A percentile compares a stretch with the other conserved stretches of the same genome.
phyloP scores from a whole-genome alignment of 768 basidiomycete genomes.

The Suillus occidentalis region DNA sequence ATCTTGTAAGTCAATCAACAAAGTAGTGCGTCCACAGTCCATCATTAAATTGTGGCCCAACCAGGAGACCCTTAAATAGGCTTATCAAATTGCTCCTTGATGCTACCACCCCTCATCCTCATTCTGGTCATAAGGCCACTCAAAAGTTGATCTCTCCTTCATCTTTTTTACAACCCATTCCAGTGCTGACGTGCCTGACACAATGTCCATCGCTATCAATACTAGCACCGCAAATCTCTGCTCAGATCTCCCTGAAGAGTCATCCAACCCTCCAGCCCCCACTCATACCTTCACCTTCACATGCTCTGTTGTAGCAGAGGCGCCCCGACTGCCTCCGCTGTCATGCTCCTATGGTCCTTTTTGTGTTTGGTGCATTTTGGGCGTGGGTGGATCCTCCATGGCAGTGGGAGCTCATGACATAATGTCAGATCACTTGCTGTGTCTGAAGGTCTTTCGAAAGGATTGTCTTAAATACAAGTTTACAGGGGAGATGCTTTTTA shows the following conservation, averaged over 20 bases:
- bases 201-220: neutral
- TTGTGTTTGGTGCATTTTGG: conserved; percentile 18
- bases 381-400: conserved; percentile 20
- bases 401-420: conserved; percentile 28
- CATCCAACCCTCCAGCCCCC: too few species aligned
- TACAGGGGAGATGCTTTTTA: conserved; percentile 20
- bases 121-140: neutral
- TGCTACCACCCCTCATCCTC: neutral
- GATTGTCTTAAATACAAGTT: conserved; percentile 12
- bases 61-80: neutral
- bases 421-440: conserved; percentile 34
- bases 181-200: neutral
- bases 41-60: neutral
- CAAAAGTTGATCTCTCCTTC: conserved; percentile 9
- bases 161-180: neutral
- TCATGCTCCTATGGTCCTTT: conserved; percentile 22
- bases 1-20: neutral
- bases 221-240: neutral
- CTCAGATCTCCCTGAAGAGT: neutral
- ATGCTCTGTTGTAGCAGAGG: neutral
- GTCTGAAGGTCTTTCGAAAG: conserved; percentile 38
- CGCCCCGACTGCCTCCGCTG: too few species aligned
- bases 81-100: neutral
- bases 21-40: conserved; percentile 11
- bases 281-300: neutral